Percentiles rank a stretch among this genome's conserved stretches.
These are phyloP conservation scores for Blastocystis sp. DNA, from an alignment of 352 stramenopile species.

Conservation along the genomic window DNA sequence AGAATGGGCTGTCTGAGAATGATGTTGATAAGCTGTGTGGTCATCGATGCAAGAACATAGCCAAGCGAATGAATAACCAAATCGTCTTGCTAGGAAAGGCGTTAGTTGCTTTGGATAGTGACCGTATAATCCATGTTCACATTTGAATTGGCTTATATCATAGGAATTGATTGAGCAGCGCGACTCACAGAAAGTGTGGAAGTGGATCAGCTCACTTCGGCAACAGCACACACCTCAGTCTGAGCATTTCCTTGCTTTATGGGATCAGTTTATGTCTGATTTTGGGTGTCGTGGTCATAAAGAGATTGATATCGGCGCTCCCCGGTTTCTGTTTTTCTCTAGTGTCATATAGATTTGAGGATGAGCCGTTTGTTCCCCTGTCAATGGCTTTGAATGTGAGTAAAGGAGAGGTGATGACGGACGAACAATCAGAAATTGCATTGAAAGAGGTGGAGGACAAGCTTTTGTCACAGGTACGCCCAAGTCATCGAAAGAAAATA, in stretches of 20 bases:
- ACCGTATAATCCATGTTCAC: not conserved
- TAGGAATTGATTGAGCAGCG: not conserved
- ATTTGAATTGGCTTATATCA: not conserved
- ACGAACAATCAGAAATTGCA: not conserved
- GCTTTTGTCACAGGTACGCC: not conserved
- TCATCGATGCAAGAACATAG: not conserved
- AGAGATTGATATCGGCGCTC: not conserved
- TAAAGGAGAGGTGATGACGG: not conserved
- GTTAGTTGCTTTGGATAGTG: not conserved
- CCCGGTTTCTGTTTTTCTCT: not conserved
- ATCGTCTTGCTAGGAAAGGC: not conserved
- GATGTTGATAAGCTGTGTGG: not conserved
- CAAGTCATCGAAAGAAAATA: not conserved
- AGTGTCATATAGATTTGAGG: not conserved
- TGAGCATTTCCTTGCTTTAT: not conserved
- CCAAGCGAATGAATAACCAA: not conserved
- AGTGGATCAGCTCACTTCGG: not conserved
- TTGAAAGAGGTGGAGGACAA: not conserved
- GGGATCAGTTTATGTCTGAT: not conserved
- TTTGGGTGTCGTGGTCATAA: not conserved
- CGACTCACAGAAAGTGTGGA: not conserved
- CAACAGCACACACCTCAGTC: not conserved
- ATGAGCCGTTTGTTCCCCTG: not conserved
- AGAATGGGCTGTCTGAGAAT: not conserved
- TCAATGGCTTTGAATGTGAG: not conserved